These are phyloP conservation scores for Raddia guianensis DNA, from an alignment of 176 grass and related monocot genomes.

Conservation along the genomic window DNA sequence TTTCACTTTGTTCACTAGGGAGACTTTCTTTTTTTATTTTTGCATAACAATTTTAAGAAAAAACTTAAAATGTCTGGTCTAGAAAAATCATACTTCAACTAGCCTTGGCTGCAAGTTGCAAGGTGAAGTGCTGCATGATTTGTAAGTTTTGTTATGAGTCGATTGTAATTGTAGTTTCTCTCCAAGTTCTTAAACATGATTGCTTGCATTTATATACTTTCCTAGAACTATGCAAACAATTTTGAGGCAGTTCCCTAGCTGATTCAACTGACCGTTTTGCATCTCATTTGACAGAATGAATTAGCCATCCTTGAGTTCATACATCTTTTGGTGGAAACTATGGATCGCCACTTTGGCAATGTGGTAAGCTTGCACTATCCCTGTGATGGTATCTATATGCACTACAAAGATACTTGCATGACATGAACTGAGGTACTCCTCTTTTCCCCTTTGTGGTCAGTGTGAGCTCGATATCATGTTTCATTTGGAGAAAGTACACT, in stretches of 20 bases:
- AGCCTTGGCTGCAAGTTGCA: not conserved
- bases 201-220: not conserved
- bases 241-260: not conserved
- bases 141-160: not conserved
- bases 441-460: constrained; percentile 16
- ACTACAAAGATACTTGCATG: not conserved
- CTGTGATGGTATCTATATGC: not conserved
- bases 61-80: not conserved
- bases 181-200: not conserved
- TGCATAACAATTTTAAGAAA: not conserved
- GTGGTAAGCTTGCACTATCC: constrained; percentile 57
- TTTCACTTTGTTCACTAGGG: not conserved
- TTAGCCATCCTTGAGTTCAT: constrained; percentile 97
- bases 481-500: constrained; percentile 96
- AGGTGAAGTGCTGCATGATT: not conserved
- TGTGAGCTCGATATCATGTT: constrained; percentile 98
- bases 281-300: constrained; percentile 67
- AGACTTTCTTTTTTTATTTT: not conserved
- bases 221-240: not conserved
- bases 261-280: constrained; percentile 3
- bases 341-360: constrained; percentile 97
- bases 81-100: not conserved
- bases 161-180: not conserved
- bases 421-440: not conserved
- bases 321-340: constrained; percentile 93